Evolutionary conservation across 805 yeast species (phyloP).

Genomic region (Debaryomyces castellii): DNA sequence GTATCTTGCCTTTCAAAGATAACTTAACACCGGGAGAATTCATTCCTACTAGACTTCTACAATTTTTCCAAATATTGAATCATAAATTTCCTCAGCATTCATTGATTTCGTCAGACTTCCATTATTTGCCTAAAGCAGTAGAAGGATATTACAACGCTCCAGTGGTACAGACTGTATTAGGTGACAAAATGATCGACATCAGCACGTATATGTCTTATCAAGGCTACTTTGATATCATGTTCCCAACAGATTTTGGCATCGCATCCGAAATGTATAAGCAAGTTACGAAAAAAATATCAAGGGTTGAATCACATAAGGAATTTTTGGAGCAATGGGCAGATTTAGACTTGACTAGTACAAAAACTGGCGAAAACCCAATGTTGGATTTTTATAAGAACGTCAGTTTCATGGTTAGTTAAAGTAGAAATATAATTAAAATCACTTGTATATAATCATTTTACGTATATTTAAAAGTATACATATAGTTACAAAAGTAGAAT

Average conservation of each 20-base stretch:
- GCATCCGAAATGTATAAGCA: slow-evolving; percentile 61
- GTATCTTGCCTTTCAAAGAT: slow-evolving; percentile 64
- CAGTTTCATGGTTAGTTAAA: slow-evolving; percentile 54
- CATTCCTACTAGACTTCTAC: slow-evolving; percentile 73
- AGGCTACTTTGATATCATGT: slow-evolving; percentile 84
- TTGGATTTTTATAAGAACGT: slow-evolving; percentile 74
- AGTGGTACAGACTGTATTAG: slow-evolving; percentile 74
- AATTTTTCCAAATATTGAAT: slow-evolving; percentile 62
- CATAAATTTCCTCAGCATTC: slow-evolving; percentile 74
- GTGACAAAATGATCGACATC: slow-evolving; percentile 65
- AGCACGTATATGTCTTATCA: slow-evolving; percentile 79
- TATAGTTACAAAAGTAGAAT: neutral
- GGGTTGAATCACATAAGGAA: slow-evolving; percentile 57
- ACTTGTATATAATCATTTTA: neutral
- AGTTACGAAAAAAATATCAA: slow-evolving; percentile 60
- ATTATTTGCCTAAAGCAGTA: slow-evolving; percentile 44
- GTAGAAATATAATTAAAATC: neutral
- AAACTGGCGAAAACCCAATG: slow-evolving; percentile 84
- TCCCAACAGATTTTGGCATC: slow-evolving; percentile 73
- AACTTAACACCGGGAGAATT: slow-evolving; percentile 71
- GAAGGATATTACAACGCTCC: slow-evolving; percentile 66
- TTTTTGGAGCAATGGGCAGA: slow-evolving; percentile 75
- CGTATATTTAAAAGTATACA: neutral
- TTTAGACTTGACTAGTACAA: slow-evolving; percentile 61
- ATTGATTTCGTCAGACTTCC: slow-evolving; percentile 71